These are phyloP conservation scores for Grigorovia humatica DNA, from an alignment of 805 yeast species.

Conservation along the genomic window DNA sequence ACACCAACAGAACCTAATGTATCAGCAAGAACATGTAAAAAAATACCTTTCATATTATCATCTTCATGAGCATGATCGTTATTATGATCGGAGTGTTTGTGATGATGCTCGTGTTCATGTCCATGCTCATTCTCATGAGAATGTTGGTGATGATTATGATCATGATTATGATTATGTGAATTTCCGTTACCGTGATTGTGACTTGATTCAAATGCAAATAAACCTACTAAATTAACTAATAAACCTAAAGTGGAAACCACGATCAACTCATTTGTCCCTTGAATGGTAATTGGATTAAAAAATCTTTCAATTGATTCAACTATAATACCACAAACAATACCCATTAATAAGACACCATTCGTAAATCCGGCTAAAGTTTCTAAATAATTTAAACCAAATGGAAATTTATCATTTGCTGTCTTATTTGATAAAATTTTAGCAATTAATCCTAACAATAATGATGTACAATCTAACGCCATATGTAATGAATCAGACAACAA, in stretches of 20 bases:
- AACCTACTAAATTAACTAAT: constrained; percentile 81
- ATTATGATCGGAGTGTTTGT: constrained; percentile 1
- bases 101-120: background rate
- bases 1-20: constrained; percentile 96
- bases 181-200: background rate
- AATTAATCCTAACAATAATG: constrained; percentile 76
- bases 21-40: constrained; percentile 88
- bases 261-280: constrained; percentile 72
- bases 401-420: constrained; percentile 56
- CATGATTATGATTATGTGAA: constrained; percentile 34
- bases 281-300: constrained; percentile 63
- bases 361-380: constrained; percentile 94
- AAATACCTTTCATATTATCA: constrained; percentile 87
- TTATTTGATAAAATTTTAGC: constrained; percentile 63
- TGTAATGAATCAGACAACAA: constrained; percentile 87
- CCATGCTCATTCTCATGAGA: background rate
- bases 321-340: constrained; percentile 80
- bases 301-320: constrained; percentile 81
- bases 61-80: constrained; percentile 33
- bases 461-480: constrained; percentile 92
- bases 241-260: constrained; percentile 80
- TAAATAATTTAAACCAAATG: constrained; percentile 71
- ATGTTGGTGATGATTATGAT: constrained; percentile 3
- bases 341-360: constrained; percentile 79
- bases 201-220: constrained; percentile 88